Evolutionary conservation across 441 rosid genomes (phyloP).

Genomic region (Omphalea diandra): DNA sequence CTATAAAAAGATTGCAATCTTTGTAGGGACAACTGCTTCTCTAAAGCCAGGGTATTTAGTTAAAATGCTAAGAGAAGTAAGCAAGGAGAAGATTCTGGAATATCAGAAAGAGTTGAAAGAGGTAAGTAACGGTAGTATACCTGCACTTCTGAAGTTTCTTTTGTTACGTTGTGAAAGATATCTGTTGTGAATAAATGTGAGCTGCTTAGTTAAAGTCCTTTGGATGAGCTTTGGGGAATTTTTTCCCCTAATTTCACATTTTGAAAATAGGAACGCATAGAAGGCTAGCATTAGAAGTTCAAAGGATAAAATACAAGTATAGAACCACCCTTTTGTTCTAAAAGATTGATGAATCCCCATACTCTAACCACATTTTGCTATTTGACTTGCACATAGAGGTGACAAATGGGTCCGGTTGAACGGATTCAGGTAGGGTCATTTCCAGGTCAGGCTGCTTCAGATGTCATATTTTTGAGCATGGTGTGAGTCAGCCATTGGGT

Average conservation of each 20-base stretch:
- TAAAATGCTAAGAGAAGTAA: conserved; percentile 53
- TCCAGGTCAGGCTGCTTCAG: no score
- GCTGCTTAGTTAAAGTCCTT: not conserved
- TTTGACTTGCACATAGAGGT: not conserved
- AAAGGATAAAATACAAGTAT: not conserved
- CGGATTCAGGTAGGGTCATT: no score
- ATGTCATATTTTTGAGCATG: no score
- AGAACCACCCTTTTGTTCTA: not conserved
- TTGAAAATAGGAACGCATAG: not conserved
- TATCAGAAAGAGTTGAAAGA: conserved; percentile 68
- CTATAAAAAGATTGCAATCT: conserved; percentile 73
- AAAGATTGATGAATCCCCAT: not conserved
- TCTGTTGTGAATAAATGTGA: not conserved
- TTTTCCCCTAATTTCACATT: not conserved
- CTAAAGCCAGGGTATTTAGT: conserved; percentile 65
- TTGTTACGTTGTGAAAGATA: not conserved
- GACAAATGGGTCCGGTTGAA: no score
- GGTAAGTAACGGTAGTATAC: conserved; percentile 34
- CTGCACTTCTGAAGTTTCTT: not conserved
- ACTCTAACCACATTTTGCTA: not conserved
- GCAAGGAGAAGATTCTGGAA: conserved; percentile 53
- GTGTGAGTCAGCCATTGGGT: no score
- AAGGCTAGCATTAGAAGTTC: not conserved
- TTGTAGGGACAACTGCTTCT: conserved; percentile 64
- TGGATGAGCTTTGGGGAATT: no score